phyloP scores from a whole-genome alignment of 2,329 filamentous ascomycete species.

The Emergomyces africanus region DNA sequence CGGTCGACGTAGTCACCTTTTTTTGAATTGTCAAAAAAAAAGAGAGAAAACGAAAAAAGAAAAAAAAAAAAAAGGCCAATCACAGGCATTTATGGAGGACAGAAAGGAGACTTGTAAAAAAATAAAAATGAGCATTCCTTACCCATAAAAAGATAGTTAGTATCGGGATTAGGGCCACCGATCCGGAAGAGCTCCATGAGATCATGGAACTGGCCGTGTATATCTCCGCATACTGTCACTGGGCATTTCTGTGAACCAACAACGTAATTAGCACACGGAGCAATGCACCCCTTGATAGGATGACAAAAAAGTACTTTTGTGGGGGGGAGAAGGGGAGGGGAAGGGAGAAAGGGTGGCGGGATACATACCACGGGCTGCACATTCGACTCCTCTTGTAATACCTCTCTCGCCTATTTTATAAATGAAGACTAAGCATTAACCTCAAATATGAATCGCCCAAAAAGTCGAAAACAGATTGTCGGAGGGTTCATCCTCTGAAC shows the following conservation, averaged over 20 bases:
- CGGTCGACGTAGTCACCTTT: conserved; percentile 94
- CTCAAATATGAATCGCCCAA: background rate
- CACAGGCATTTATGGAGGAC: too few species aligned
- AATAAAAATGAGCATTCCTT: too few species aligned
- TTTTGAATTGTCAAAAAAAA: conserved; percentile 5
- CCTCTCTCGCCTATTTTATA: conserved; percentile 67
- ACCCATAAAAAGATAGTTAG: conserved; percentile 99
- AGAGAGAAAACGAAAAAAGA: background rate
- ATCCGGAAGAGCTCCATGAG: conserved; percentile 99
- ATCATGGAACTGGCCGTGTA: conserved; percentile 98
- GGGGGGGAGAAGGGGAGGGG: too few species aligned
- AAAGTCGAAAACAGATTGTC: background rate
- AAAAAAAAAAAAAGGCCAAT: background rate
- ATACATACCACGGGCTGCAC: conserved; percentile 87
- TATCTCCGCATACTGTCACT: conserved; percentile 96
- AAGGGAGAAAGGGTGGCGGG: too few species aligned
- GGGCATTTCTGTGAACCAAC: conserved; percentile 66
- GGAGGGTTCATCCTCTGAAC: background rate
- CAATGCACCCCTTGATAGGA: background rate
- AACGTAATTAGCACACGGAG: conserved; percentile 10
- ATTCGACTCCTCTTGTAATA: conserved; percentile 94
- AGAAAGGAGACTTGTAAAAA: too few species aligned
- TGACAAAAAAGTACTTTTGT: background rate
- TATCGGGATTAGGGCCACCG: conserved; percentile 92
- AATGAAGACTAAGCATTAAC: conserved; percentile 1